phyloP scores from a whole-genome alignment of 305 asterid genomes.

The Solanum hybrid region DNA sequence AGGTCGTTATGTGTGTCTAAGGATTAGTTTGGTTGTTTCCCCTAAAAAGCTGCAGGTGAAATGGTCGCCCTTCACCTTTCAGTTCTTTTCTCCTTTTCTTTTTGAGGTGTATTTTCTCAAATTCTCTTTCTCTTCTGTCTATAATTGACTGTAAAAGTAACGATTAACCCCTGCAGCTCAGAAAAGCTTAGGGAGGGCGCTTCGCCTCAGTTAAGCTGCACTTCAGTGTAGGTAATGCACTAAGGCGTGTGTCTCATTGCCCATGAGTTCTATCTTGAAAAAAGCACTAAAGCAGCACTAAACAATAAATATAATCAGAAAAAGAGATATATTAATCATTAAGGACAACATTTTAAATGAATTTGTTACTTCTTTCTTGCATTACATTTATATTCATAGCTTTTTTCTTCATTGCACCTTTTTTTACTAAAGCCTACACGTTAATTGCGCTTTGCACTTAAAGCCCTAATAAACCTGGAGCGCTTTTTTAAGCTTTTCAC shows the following conservation, averaged over 20 bases:
- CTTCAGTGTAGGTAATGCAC: background rate
- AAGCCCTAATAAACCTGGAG: background rate
- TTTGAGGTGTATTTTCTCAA: background rate
- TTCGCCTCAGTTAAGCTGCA: background rate
- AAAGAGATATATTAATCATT: background rate
- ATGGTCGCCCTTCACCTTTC: background rate
- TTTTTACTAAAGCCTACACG: background rate
- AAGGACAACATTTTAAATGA: background rate
- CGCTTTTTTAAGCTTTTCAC: background rate
- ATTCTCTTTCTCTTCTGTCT: background rate
- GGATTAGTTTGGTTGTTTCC: background rate
- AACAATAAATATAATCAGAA: background rate
- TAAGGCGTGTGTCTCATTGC: background rate
- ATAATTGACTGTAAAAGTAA: background rate
- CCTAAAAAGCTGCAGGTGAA: background rate
- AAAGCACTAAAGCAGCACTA: background rate
- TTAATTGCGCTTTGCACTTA: background rate
- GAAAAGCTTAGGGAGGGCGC: background rate
- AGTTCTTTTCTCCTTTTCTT: background rate
- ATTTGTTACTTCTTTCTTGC: background rate
- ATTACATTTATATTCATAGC: background rate
- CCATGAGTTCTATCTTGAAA: background rate
- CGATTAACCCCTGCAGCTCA: background rate
- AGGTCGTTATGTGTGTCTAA: background rate
- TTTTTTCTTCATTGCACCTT: background rate